phyloP scores from a whole-genome alignment of 805 yeast genomes.

The Candida saitoana region DNA sequence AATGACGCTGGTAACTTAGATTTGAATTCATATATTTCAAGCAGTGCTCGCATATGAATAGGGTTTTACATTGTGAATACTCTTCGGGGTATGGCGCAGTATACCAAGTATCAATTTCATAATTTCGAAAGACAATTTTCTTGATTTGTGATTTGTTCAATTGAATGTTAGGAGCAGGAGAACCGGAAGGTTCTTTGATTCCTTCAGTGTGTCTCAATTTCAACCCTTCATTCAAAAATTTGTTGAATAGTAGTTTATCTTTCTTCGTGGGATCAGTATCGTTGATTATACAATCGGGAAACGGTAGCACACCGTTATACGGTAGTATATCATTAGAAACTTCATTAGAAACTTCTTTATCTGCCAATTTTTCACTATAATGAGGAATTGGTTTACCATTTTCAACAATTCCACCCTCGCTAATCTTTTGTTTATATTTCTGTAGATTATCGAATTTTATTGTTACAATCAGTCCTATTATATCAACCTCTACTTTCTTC shows the following conservation, averaged over 20 bases:
- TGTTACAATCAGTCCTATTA: not conserved
- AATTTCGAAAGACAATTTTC: constrained; percentile 65
- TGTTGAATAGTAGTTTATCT: constrained; percentile 50
- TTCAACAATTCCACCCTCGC: not conserved
- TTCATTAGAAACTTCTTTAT: not conserved
- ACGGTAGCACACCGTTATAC: constrained; percentile 59
- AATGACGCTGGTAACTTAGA: constrained; percentile 65
- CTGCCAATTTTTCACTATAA: not conserved
- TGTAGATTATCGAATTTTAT: not conserved
- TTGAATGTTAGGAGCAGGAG: constrained; percentile 6
- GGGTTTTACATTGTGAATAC: constrained; percentile 54
- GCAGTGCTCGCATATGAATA: constrained; percentile 82
- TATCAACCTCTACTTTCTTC: not conserved
- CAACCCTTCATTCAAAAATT: constrained; percentile 36
- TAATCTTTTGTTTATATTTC: not conserved
- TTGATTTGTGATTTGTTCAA: constrained; percentile 37
- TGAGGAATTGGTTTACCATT: not conserved
- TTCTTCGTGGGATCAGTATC: constrained; percentile 55
- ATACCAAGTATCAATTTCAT: constrained; percentile 87
- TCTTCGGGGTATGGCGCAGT: constrained; percentile 91
- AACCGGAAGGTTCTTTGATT: not conserved
- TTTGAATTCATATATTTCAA: constrained; percentile 73
- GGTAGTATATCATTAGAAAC: constrained; percentile 41
- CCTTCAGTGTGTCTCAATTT: constrained; percentile 16
- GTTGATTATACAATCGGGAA: constrained; percentile 55